Base-by-base conservation (phyloP, 495 filamentous ascomycete species). In the Talaromyces liani region DNA sequence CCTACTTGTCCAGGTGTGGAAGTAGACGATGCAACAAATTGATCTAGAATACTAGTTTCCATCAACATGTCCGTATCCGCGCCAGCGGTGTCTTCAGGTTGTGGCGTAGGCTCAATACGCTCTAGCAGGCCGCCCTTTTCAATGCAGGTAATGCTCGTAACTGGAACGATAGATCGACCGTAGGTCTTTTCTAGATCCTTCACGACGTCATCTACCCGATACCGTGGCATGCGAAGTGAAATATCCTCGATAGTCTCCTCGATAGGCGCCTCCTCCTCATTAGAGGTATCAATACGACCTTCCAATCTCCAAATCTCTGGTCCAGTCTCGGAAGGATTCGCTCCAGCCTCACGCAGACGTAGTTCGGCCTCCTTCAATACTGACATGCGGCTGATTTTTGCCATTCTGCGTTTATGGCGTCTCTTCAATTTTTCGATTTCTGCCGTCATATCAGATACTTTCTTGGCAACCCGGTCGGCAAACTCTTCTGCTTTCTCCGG, bases 391-490 rank as follows among this genome's bases (percentile, higher is more conserved):
- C 85, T 85, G 65, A 97, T 84, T 68, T 88, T 90, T 10, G 85
- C 82, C 77, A 97, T 84, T 27, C 85, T 81, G 65, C 80, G 87
- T 1, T 84, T 85, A 72, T 98, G 93, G 27, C 89, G 82, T 12
- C 79, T 81, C 76, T 89, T 93, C 80, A 98, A 80, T 60, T 86
- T 82, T 66, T 92, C 87, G 53, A 97, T 91, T 72, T 97, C 92
- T 5, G 84, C 85, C 45, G 87, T 84, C 64, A 87, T 85, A 36
- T 89, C 80, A 2, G 77, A 78, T 2, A 90, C 80, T 65, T 85
- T 86, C 31, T 85, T 84, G 41, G 80, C 75, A 5, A 89, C 89
- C 31, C 91, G 84, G 63, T 88, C 86, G 27, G 87, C 85, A 69
- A 98, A 95, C 66, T 92, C 86, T 56, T 88, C 86, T 10, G 87